Evolutionary conservation across 805 yeast species (phyloP).

Genomic region (Schwanniomyces vanrijiae): DNA sequence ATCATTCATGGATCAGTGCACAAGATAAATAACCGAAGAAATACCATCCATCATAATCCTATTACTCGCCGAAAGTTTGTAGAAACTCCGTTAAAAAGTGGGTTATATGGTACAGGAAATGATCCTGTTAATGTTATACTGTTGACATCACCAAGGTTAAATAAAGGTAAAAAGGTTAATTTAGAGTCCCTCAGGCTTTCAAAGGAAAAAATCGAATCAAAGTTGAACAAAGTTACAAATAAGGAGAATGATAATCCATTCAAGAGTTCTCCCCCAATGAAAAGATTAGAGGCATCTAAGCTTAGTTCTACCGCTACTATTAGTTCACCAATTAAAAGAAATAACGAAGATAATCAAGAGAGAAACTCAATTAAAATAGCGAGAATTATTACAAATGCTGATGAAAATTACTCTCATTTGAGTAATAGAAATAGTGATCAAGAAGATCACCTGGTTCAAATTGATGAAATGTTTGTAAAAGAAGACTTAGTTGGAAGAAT

Average conservation of each 20-base stretch:
- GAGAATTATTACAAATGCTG: conserved; percentile 19
- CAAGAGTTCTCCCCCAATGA: conserved; percentile 14
- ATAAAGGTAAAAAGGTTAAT: conserved; percentile 6
- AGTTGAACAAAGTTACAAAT: conserved; percentile 8
- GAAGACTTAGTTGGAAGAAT: conserved; percentile 24
- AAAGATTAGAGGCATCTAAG: not conserved
- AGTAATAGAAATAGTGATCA: conserved; percentile 7
- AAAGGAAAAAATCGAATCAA: conserved; percentile 16
- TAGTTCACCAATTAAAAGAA: conserved; percentile 19
- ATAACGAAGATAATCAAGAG: conserved; percentile 1
- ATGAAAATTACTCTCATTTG: not conserved
- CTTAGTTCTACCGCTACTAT: not conserved
- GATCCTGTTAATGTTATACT: conserved; percentile 4
- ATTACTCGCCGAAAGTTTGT: conserved; percentile 5
- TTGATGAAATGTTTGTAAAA: conserved; percentile 22
- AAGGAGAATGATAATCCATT: conserved; percentile 17
- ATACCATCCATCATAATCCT: conserved; percentile 14
- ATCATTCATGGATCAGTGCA: conserved; percentile 34
- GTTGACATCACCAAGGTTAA: conserved; percentile 16
- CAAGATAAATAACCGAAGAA: conserved; percentile 33
- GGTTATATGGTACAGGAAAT: not conserved
- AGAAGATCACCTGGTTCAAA: conserved; percentile 12
- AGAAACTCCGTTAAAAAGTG: conserved; percentile 11
- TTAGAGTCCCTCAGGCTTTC: conserved; percentile 17
- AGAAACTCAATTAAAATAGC: conserved; percentile 15